phyloP scores from a whole-genome alignment of 2,329 filamentous ascomycete genomes.

The Cercospora citrullina region DNA sequence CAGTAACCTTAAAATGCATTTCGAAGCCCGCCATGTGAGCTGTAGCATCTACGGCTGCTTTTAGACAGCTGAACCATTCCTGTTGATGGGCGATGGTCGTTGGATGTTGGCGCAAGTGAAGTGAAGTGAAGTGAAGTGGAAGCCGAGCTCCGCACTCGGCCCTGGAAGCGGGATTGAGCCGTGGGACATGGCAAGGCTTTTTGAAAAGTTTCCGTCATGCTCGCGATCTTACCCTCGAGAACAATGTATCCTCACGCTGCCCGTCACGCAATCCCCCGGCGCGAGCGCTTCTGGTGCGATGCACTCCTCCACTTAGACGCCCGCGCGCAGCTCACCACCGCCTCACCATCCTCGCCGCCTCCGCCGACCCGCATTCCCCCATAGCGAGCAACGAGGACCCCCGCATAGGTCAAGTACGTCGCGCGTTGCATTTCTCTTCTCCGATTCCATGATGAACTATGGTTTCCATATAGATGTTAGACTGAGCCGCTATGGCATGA shows the following conservation, averaged over 20 bases:
- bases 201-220: constrained; percentile 2
- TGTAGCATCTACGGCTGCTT: neutral
- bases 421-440: neutral
- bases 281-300: neutral
- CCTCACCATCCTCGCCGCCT: neutral
- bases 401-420: constrained; percentile 7
- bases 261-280: neutral
- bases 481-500: constrained; percentile 26
- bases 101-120: neutral
- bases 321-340: neutral
- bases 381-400: neutral
- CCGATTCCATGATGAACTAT: constrained; percentile 21
- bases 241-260: constrained; percentile 6
- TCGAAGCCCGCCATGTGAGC: neutral
- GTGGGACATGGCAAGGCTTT: constrained; percentile 1
- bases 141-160: neutral
- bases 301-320: neutral
- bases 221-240: neutral
- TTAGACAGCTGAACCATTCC: neutral
- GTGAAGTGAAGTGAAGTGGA: constrained; percentile 8
- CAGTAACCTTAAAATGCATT: neutral
- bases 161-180: neutral
- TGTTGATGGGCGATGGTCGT: neutral
- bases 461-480: constrained; percentile 30
- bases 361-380: constrained; percentile 5